Conservation (phyloP, 140 eudicot species). For the Bidens hawaiensis region DNA sequence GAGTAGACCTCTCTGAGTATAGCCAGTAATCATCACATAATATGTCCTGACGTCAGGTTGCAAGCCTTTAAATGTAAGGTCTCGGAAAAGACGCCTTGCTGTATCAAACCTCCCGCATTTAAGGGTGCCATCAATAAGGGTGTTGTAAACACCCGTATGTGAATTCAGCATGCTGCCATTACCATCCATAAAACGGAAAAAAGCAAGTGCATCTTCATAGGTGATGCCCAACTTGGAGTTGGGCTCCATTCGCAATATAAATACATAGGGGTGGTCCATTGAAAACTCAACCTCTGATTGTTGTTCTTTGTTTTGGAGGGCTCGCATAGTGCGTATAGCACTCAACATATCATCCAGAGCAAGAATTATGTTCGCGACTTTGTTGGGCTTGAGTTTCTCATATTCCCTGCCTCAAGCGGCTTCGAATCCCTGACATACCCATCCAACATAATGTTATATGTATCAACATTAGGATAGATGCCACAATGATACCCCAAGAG, state of each 20-base stretch:
- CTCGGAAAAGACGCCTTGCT: not conserved
- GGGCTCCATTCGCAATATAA: not conserved
- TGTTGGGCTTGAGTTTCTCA: not conserved
- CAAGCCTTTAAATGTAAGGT: not conserved
- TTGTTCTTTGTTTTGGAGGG: too few relatives aligned
- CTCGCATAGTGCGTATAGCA: too few relatives aligned
- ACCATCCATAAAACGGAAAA: not conserved
- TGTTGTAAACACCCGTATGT: not conserved
- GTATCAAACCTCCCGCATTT: slow-evolving; percentile 5
- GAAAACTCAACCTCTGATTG: not conserved
- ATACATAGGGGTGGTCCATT: not conserved
- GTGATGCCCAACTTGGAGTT: not conserved
- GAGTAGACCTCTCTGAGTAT: slow-evolving; percentile 3
- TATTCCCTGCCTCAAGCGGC: not conserved
- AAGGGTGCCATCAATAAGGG: not conserved
- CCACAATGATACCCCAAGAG: not conserved
- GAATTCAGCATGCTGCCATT: not conserved
- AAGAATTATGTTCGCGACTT: not conserved
- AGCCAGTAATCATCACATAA: slow-evolving; percentile 6
- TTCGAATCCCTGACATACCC: not conserved
- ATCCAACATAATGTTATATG: not conserved
- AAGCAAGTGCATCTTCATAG: slow-evolving; percentile 1
- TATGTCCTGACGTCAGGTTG: not conserved
- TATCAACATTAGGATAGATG: not conserved
- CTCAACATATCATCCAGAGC: too few relatives aligned